phyloP scores from a whole-genome alignment of 495 filamentous ascomycete genomes.

The Patellaria atrata region DNA sequence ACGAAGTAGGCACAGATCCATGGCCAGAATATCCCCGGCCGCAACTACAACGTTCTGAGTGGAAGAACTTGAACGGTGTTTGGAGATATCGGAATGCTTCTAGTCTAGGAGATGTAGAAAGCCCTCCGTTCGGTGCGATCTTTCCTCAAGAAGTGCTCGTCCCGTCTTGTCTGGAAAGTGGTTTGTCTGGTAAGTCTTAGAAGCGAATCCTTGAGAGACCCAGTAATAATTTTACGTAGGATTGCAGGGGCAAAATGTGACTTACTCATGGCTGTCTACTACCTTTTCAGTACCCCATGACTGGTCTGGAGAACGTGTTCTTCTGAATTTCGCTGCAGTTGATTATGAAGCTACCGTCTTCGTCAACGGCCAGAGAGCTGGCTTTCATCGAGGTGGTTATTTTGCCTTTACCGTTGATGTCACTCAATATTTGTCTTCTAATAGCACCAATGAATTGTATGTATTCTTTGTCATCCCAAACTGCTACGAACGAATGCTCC shows the following conservation, averaged over 20 bases:
- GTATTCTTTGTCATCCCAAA: not conserved
- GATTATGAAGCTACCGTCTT: slow-evolving; percentile 54
- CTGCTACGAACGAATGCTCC: not conserved
- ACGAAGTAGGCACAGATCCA: slow-evolving; percentile 43
- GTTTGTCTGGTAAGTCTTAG: slow-evolving; percentile 30
- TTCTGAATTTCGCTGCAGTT: slow-evolving; percentile 56
- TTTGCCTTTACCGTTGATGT: slow-evolving; percentile 46
- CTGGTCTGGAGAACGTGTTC: slow-evolving; percentile 32
- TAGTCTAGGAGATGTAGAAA: slow-evolving; percentile 27
- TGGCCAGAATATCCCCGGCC: slow-evolving; percentile 58
- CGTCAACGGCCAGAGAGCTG: slow-evolving; percentile 42
- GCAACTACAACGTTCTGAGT: slow-evolving; percentile 39
- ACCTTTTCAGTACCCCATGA: slow-evolving; percentile 37
- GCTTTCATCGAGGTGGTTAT: slow-evolving; percentile 46
- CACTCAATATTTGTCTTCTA: slow-evolving; percentile 33
- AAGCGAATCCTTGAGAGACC: no score
- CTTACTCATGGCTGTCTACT: slow-evolving; percentile 50
- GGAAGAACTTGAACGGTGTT: slow-evolving; percentile 51
- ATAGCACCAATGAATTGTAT: slow-evolving; percentile 39
- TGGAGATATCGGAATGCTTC: slow-evolving; percentile 45
- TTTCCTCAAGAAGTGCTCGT: slow-evolving; percentile 40
- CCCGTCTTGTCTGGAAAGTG: slow-evolving; percentile 51
- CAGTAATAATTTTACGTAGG: no score
- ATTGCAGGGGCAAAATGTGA: no score
- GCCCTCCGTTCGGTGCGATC: slow-evolving; percentile 29